Percentiles rank a stretch among this genome's conserved stretches.
Conservation (phyloP, 441 rosid species). For the Dalechampia spathulata region DNA sequence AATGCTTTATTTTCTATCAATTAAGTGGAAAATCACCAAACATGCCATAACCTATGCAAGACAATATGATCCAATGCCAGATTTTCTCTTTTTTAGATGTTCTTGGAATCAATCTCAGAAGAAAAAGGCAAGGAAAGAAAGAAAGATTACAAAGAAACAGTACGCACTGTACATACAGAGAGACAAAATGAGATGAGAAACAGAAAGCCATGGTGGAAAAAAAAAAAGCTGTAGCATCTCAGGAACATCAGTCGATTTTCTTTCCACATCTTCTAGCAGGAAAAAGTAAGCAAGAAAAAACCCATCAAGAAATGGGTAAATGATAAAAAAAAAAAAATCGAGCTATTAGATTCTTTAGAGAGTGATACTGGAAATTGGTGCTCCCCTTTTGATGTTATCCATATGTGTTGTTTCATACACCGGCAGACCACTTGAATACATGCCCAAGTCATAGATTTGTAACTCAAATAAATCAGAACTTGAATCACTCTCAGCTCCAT, state of each 20-base stretch:
- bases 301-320: conserved; percentile 13
- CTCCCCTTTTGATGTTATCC: conserved; percentile 61
- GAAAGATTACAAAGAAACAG: conserved; percentile 25
- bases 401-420: conserved; percentile 86
- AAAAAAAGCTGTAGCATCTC: conserved; percentile 22
- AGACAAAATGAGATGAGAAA: conserved; percentile 13
- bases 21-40: conserved; percentile 24
- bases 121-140: background rate
- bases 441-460: conserved; percentile 62
- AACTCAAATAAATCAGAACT: conserved; percentile 96
- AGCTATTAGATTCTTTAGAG: conserved; percentile 13
- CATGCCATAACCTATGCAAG: conserved; percentile 29
- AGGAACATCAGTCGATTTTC: conserved; percentile 18
- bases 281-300: conserved; percentile 13
- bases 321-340: no score
- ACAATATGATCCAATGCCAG: conserved; percentile 12
- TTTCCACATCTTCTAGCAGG: conserved; percentile 17
- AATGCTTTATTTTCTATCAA: conserved; percentile 17
- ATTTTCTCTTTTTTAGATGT: conserved; percentile 10
- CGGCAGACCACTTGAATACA: conserved; percentile 66
- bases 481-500: conserved; percentile 80
- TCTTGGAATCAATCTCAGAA: no score
- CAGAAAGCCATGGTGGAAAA: conserved; percentile 2
- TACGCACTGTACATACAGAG: conserved; percentile 30
- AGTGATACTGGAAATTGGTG: conserved; percentile 41